Evolutionary conservation across 768 basidiomycete species (phyloP), one percentile per base, ranked within the genome.

Genomic region (Rhodotorula kratochvilovae): DNA sequence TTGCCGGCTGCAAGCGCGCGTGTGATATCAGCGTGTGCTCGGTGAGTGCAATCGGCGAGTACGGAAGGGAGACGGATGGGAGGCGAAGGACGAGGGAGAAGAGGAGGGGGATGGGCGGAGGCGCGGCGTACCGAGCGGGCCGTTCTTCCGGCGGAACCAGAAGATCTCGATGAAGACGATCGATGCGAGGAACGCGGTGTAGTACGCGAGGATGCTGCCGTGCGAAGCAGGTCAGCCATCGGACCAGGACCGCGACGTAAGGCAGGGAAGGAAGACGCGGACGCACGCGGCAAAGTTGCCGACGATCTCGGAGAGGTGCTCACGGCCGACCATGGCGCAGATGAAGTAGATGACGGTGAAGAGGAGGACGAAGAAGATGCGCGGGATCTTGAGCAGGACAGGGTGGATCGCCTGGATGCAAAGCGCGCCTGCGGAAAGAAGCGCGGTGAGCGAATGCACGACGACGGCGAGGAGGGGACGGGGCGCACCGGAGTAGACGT

Each of bases 211-310:
- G 61, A 64, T 66, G 31, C 25, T n/a, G 46, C 19, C 19, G 6
- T 39, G 39, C 19, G 1, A 50, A 12, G 25, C 6, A 11, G 3
- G 48, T 50, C 25, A 50, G 48, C 4, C 8, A 1, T 23, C 45
- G 45, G 25, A 23, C 48, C 23, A 27, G 25, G 13, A 27, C 23
- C 10, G 45, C 11, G 55, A 29, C 19, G 15, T 15, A 5, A 2
- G 45, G 4, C 3, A 46, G 17, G 8, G 17, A 23, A 46, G 19
- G 45, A n/a, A 31, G 46, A 50, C 27, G 29, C 10, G 13, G 27
- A 50, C 63, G 55, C 21, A 70, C 63, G 84, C 74, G 25, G 48
- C 48, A 70, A 84, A 82, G 71, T 85, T 83, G 46, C 76, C 80
- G 8, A 85, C 78, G 53, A 84, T 82, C 35, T 74, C 75, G 43